Conservation (phyloP, 257 asterid species). For the Solanum chmielewskii region DNA sequence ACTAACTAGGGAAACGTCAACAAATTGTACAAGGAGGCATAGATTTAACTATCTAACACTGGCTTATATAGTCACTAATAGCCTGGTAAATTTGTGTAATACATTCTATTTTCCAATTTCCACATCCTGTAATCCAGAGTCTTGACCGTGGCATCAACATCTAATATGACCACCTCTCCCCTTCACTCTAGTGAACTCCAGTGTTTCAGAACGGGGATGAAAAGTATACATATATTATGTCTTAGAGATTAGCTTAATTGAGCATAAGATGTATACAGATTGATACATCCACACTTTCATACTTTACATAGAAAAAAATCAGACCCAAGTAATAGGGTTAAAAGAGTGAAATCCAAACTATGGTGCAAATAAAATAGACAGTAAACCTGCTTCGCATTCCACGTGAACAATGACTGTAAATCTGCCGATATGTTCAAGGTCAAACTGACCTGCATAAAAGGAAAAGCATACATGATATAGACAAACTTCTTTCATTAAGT, state of each 20-base stretch:
- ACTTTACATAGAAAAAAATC: neutral
- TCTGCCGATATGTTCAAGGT: slow-evolving; percentile 29
- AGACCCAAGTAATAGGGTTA: neutral
- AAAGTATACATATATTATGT: neutral
- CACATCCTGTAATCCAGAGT: neutral
- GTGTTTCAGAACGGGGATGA: neutral
- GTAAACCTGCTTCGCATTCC: slow-evolving; percentile 33
- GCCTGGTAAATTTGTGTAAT: neutral
- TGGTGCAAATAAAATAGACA: neutral
- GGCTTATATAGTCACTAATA: neutral
- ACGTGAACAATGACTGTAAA: slow-evolving; percentile 26
- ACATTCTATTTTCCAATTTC: neutral
- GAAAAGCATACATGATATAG: neutral
- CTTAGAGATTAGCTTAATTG: neutral
- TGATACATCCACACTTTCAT: neutral
- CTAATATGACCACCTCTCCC: neutral
- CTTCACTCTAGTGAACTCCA: neutral
- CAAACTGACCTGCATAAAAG: slow-evolving; percentile 18
- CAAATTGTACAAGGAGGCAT: neutral
- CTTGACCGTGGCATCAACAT: neutral
- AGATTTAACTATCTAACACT: neutral
- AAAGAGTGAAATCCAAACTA: neutral
- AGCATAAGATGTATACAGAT: neutral
- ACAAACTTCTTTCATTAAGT: neutral
- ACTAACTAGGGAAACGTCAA: neutral